These are phyloP conservation scores for Zygnema circumcarinatum DNA, from an alignment of 139 green algal species.

Conservation along the genomic window DNA sequence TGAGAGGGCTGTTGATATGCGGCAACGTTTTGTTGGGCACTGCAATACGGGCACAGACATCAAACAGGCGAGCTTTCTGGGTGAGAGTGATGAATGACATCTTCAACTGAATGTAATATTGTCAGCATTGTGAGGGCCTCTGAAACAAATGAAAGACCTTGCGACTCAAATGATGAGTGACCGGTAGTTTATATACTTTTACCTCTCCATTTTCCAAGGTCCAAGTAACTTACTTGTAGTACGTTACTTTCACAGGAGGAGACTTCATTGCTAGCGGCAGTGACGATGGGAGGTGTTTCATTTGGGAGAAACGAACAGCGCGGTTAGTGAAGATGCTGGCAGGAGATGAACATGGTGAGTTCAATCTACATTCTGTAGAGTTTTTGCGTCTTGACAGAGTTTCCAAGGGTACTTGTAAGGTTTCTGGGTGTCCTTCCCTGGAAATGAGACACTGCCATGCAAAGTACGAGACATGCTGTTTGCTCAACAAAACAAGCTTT, in stretches of 20 bases:
- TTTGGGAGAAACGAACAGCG: slow-evolving; percentile 56
- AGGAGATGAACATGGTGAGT: slow-evolving; percentile 54
- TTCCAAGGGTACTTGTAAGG: too few relatives aligned
- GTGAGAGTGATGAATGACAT: slow-evolving; percentile 30
- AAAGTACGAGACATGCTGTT: too few relatives aligned
- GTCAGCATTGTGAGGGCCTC: too few relatives aligned
- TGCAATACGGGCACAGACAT: slow-evolving; percentile 62
- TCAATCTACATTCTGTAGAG: too few relatives aligned
- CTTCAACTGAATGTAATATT: too few relatives aligned
- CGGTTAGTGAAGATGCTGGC: slow-evolving; percentile 50
- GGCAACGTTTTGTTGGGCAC: slow-evolving; percentile 53
- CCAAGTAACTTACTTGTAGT: background rate
- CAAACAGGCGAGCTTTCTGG: slow-evolving; percentile 57
- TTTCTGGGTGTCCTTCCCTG: too few relatives aligned
- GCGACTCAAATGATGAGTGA: too few relatives aligned
- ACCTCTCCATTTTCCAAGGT: background rate
- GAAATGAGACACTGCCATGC: too few relatives aligned
- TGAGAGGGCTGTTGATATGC: slow-evolving; percentile 32
- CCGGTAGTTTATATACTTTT: too few relatives aligned
- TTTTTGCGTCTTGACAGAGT: too few relatives aligned
- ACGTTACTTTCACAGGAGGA: slow-evolving; percentile 5
- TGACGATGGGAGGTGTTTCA: slow-evolving; percentile 53
- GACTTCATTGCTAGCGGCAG: slow-evolving; percentile 56
- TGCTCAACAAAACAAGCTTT: too few relatives aligned
- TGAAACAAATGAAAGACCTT: too few relatives aligned